These are phyloP conservation scores for Musa itinerans DNA, from an alignment of 176 grass and related monocot genomes.

Conservation along the genomic window DNA sequence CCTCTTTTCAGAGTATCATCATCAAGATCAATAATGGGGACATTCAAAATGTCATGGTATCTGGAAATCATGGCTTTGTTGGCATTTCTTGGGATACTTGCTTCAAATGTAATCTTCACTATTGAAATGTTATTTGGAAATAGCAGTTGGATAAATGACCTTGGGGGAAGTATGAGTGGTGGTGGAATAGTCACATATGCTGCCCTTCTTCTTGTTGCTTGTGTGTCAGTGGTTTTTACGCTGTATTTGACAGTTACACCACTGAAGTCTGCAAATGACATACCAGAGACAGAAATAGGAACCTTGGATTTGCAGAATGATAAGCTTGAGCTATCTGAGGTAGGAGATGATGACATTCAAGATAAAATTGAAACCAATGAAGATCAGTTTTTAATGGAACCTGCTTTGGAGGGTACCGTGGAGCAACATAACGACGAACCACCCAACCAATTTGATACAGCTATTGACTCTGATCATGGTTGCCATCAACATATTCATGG, in stretches of 20 bases:
- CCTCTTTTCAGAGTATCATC: slow-evolving; percentile 87
- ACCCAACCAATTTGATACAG: slow-evolving; percentile 37
- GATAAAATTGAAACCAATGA: slow-evolving; percentile 37
- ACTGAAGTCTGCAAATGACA: slow-evolving; percentile 68
- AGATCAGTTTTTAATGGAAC: slow-evolving; percentile 42
- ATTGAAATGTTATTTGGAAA: slow-evolving; percentile 87
- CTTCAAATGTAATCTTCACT: slow-evolving; percentile 76
- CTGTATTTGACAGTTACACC: slow-evolving; percentile 85
- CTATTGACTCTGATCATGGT: slow-evolving; percentile 51
- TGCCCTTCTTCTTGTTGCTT: slow-evolving; percentile 49
- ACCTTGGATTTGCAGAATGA: slow-evolving; percentile 23
- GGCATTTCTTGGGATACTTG: slow-evolving; percentile 79
- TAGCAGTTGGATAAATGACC: slow-evolving; percentile 67
- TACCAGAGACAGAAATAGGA: slow-evolving; percentile 41
- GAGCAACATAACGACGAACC: slow-evolving; percentile 21
- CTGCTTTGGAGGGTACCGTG: slow-evolving; percentile 26
- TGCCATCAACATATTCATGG: slow-evolving; percentile 39
- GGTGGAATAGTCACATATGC: slow-evolving; percentile 52
- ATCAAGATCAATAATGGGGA: slow-evolving; percentile 82
- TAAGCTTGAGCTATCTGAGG: slow-evolving; percentile 16
- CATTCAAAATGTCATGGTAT: slow-evolving; percentile 63
- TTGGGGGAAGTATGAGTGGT: slow-evolving; percentile 67
- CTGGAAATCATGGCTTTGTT: slow-evolving; percentile 75
- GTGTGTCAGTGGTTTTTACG: slow-evolving; percentile 50
- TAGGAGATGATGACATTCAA: slow-evolving; percentile 35